A percentile compares a stretch with the other conserved stretches of the same genome.
These are phyloP conservation scores for Termitomyces sp. DNA, from an alignment of 768 basidiomycete genomes.

Conservation along the genomic window DNA sequence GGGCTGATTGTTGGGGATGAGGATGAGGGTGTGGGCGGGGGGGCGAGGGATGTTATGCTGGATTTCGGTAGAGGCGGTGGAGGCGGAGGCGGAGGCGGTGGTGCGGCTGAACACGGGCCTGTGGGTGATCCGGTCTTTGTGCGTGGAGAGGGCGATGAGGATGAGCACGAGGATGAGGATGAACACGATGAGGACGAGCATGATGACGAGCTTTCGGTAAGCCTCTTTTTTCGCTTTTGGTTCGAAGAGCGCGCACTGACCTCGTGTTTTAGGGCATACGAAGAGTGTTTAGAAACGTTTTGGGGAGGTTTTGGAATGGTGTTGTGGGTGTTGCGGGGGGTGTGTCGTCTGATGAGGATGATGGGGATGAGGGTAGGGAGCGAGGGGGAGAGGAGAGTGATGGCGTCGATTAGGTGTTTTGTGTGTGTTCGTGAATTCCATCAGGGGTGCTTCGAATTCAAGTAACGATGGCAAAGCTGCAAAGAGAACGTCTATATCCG, in stretches of 20 bases:
- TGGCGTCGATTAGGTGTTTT: slow-evolving; percentile 30
- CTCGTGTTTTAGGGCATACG: slow-evolving; percentile 26
- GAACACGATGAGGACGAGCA: too few species aligned
- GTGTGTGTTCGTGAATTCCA: too few species aligned
- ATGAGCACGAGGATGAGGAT: slow-evolving; percentile 33
- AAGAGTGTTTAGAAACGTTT: slow-evolving; percentile 50
- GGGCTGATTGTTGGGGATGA: slow-evolving; percentile 24
- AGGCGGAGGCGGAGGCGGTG: slow-evolving; percentile 17
- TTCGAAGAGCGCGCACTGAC: not conserved
- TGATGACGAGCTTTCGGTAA: not conserved
- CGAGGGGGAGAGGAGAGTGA: slow-evolving; percentile 17
- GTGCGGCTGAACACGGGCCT: not conserved
- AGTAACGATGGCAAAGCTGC: too few species aligned
- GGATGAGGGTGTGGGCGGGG: slow-evolving; percentile 14
- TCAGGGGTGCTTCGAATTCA: too few species aligned
- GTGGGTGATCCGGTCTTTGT: not conserved
- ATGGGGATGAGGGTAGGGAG: slow-evolving; percentile 33
- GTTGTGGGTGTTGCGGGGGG: slow-evolving; percentile 13
- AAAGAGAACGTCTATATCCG: too few species aligned
- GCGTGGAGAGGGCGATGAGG: slow-evolving; percentile 18
- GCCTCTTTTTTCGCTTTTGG: not conserved
- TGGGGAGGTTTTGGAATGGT: slow-evolving; percentile 58
- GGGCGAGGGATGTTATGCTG: slow-evolving; percentile 24
- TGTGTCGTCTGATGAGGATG: slow-evolving; percentile 37
- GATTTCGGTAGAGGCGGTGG: too few species aligned